Percentiles rank a stretch among this genome's conserved stretches.
Conservation (phyloP, 2,329 filamentous ascomycete genomes). For the Claviceps citrina region DNA sequence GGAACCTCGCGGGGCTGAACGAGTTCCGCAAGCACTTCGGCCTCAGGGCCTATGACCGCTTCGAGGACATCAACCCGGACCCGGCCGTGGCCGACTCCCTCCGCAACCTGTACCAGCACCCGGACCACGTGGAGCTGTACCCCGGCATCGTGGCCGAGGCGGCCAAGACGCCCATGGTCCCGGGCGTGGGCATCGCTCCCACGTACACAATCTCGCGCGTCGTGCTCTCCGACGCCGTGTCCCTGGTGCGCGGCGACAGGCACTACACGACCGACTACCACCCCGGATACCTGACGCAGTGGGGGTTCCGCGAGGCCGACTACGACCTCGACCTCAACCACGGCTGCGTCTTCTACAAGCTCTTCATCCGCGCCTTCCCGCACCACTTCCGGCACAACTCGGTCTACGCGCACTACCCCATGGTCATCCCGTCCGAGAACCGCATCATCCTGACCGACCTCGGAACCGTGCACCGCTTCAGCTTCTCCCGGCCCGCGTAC, state of each 20-base stretch:
- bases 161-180: conserved; percentile 56
- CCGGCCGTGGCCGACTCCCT: conserved; percentile 52
- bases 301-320: conserved; percentile 63
- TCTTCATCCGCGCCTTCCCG: conserved; percentile 66
- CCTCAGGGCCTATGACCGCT: conserved; percentile 58
- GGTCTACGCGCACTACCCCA: conserved; percentile 69
- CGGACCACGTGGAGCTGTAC: conserved; percentile 68
- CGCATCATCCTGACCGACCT: conserved; percentile 52
- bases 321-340: conserved; percentile 63
- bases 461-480: conserved; percentile 52
- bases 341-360: conserved; percentile 73
- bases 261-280: conserved; percentile 70
- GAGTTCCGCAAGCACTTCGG: conserved; percentile 76
- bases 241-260: conserved; percentile 62
- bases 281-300: conserved; percentile 61
- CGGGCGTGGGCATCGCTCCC: conserved; percentile 59
- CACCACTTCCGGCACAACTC: conserved; percentile 64
- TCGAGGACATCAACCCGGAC: conserved; percentile 73
- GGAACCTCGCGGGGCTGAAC: conserved; percentile 66
- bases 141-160: conserved; percentile 65
- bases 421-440: conserved; percentile 56
- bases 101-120: conserved; percentile 56
- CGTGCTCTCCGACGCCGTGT: conserved; percentile 62
- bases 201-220: conserved; percentile 65
- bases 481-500: conserved; percentile 45